Evolutionary conservation across 495 filamentous ascomycete species (phyloP).

Genomic region (Podospora appendiculata): DNA sequence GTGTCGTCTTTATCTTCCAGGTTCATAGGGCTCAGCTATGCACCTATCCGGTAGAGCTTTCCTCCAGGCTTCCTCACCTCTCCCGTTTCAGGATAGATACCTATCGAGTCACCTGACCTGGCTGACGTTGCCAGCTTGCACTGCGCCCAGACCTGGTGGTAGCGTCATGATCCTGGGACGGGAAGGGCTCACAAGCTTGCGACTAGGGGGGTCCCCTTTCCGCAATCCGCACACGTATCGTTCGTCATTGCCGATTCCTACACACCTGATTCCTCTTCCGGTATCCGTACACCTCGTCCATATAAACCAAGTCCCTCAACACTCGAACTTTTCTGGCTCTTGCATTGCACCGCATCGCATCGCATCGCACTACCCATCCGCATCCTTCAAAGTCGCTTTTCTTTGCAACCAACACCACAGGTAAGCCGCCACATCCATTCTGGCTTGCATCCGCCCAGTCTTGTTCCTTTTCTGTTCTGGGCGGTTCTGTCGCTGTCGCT

Average conservation of each 20-base stretch:
- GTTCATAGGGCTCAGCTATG: neutral
- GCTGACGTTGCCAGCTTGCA: neutral
- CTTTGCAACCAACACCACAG: no score
- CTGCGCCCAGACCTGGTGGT: neutral
- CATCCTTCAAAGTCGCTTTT: no score
- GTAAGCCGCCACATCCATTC: no score
- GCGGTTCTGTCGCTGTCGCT: no score
- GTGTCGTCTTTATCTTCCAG: neutral
- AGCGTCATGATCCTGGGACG: conserved; percentile 8
- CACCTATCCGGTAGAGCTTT: neutral
- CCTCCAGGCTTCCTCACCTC: neutral
- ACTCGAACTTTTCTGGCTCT: conserved; percentile 1
- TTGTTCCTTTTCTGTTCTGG: no score
- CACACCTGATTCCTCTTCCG: neutral
- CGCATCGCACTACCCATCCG: neutral
- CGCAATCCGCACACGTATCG: conserved; percentile 25
- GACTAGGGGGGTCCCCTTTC: conserved; percentile 9
- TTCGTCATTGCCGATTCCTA: conserved; percentile 20
- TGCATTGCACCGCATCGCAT: conserved; percentile 1
- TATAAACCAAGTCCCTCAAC: conserved; percentile 2
- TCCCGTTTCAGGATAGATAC: neutral
- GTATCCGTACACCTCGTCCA: neutral
- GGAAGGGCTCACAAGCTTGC: conserved; percentile 14
- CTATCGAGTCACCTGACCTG: conserved; percentile 14
- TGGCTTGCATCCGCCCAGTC: no score